These are phyloP conservation scores for Magnaporthiopsis poae DNA, from an alignment of 2,329 filamentous ascomycete species.

Conservation along the genomic window DNA sequence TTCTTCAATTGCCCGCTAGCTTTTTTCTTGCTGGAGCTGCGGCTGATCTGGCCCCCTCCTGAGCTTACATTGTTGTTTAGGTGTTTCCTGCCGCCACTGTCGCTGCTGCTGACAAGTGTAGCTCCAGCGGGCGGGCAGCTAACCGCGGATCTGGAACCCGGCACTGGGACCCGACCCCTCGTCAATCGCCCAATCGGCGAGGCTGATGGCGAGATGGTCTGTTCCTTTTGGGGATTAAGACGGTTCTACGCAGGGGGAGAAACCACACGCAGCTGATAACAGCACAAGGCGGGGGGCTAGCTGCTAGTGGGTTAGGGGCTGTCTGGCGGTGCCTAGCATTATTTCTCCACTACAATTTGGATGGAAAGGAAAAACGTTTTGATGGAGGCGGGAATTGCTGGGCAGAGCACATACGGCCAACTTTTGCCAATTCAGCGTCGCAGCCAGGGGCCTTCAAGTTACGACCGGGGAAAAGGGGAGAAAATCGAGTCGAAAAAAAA, in stretches of 20 bases:
- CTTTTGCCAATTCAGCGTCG: neutral
- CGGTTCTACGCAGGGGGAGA: neutral
- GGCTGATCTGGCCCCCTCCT: too few species aligned
- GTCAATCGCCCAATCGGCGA: neutral
- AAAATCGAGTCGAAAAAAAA: neutral
- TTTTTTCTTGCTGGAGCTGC: too few species aligned
- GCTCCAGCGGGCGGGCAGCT: neutral
- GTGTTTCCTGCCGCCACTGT: too few species aligned
- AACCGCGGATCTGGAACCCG: neutral
- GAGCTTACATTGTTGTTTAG: neutral
- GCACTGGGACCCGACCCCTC: neutral
- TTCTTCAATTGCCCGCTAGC: too few species aligned
- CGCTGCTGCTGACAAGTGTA: neutral
- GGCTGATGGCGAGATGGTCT: too few species aligned
- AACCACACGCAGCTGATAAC: neutral
- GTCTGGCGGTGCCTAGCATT: neutral
- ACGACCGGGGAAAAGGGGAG: neutral
- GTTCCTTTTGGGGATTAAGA: too few species aligned
- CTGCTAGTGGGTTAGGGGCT: neutral
- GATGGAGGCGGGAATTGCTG: neutral
- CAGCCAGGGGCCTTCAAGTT: neutral
- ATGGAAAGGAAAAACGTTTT: neutral
- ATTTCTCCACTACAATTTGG: neutral
- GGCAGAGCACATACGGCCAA: neutral
- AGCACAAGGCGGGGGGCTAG: neutral